Conservation (phyloP, 106 monocot species). For the Acorus gramineus region DNA sequence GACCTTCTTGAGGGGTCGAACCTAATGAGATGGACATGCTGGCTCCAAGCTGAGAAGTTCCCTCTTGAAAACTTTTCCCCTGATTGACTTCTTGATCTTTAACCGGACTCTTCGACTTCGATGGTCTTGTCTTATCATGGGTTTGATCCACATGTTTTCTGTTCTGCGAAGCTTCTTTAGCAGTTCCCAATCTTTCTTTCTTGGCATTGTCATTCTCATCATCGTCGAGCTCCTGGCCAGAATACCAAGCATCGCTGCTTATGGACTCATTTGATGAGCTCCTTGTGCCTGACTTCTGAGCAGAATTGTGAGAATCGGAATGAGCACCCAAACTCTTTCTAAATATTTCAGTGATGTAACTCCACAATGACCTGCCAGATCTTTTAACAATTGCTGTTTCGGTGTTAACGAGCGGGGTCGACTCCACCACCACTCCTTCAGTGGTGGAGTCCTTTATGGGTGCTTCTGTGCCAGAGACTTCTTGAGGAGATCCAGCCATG, state of each 20-base stretch:
- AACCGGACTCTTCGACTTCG: neutral
- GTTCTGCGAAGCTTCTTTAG: conserved; percentile 8
- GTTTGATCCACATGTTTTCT: conserved; percentile 5
- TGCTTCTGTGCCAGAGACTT: conserved; percentile 20
- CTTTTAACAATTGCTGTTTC: conserved; percentile 34
- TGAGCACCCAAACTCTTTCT: conserved; percentile 38
- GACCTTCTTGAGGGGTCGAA: no score
- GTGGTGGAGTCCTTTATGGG: conserved; percentile 10
- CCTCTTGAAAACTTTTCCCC: neutral
- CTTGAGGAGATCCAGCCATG: conserved; percentile 21
- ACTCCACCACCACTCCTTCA: conserved; percentile 6
- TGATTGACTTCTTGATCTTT: conserved; percentile 5
- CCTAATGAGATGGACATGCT: conserved; percentile 6
- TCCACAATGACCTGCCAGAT: conserved; percentile 65
- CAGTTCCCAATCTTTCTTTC: conserved; percentile 7
- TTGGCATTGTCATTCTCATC: conserved; percentile 20
- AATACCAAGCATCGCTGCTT: conserved; percentile 67
- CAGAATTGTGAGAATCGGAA: conserved; percentile 25
- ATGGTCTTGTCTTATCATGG: neutral
- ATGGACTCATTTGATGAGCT: conserved; percentile 63
- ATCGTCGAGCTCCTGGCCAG: conserved; percentile 53
- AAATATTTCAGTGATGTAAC: conserved; percentile 64
- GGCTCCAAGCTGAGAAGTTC: neutral
- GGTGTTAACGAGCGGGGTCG: conserved; percentile 9
- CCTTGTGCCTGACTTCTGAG: conserved; percentile 29